Conservation (phyloP, 768 basidiomycete species). For the Candolleomyces efflorescens region DNA sequence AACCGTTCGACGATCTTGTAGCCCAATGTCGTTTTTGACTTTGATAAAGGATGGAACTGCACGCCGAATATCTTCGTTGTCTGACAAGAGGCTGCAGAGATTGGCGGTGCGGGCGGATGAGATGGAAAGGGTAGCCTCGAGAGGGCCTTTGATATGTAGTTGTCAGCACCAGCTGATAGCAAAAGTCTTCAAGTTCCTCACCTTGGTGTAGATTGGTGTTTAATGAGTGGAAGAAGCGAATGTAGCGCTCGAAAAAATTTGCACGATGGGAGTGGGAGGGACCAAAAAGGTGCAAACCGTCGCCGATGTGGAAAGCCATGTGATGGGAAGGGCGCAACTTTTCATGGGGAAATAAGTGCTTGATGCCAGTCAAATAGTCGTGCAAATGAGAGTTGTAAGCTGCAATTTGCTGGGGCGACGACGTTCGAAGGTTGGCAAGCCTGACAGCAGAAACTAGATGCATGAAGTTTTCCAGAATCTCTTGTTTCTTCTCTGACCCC, state of each 20-base stretch:
- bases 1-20: neutral
- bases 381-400: conserved; percentile 16
- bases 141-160: neutral
- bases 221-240: conserved; percentile 16
- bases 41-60: neutral
- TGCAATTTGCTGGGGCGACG: conserved; percentile 14
- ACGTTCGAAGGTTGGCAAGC: conserved; percentile 16
- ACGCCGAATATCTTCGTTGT: neutral
- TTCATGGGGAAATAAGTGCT: conserved; percentile 14
- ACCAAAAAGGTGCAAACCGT: conserved; percentile 16
- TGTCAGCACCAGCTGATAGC: neutral
- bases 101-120: neutral
- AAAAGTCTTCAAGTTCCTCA: neutral
- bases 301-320: conserved; percentile 14
- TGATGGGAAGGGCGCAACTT: neutral
- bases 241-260: conserved; percentile 25
- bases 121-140: neutral
- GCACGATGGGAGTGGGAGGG: conserved; percentile 23
- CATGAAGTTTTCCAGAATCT: conserved; percentile 24
- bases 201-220: conserved; percentile 20
- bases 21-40: neutral
- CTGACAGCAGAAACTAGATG: conserved; percentile 21
- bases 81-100: neutral
- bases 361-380: conserved; percentile 14
- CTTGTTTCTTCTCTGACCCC: conserved; percentile 7